A percentile compares a stretch with the other conserved stretches of the same genome.
These are phyloP conservation scores for Claviceps digitariae DNA, from an alignment of 2,329 filamentous ascomycete species.

Conservation along the genomic window DNA sequence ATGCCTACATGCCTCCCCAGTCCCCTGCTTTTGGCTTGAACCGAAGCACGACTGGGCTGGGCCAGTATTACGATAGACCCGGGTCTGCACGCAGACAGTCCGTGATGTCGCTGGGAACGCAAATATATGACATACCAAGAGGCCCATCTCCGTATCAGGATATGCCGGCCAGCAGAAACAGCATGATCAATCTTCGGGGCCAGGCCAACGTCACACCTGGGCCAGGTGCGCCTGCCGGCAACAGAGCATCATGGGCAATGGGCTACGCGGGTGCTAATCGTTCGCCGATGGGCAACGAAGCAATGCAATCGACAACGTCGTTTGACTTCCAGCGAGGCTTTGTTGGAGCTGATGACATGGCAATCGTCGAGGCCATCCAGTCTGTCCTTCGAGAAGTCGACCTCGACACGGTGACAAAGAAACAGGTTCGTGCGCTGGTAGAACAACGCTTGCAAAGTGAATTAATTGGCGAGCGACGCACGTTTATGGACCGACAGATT, in stretches of 20 bases:
- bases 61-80: constrained; percentile 35
- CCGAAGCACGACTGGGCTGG: constrained; percentile 25
- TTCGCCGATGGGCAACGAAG: constrained; percentile 29
- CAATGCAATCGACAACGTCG: constrained; percentile 35
- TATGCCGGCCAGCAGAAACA: constrained; percentile 36
- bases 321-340: constrained; percentile 48
- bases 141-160: constrained; percentile 47
- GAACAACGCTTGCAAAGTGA: constrained; percentile 90
- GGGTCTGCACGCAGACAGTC: constrained; percentile 52
- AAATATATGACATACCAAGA: constrained; percentile 30
- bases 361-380: constrained; percentile 76
- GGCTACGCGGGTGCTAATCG: constrained; percentile 35
- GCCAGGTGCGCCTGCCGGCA: constrained; percentile 19
- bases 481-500: constrained; percentile 86
- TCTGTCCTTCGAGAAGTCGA: constrained; percentile 76
- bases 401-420: constrained; percentile 95
- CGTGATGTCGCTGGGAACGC: constrained; percentile 51
- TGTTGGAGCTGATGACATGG: constrained; percentile 60
- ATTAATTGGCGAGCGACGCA: constrained; percentile 69
- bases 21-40: constrained; percentile 57
- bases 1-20: constrained; percentile 68
- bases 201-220: constrained; percentile 34
- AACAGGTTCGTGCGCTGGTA: constrained; percentile 81
- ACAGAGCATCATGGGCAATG: constrained; percentile 31
- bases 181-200: constrained; percentile 45